Evolutionary conservation across 306 rosid genomes (phyloP), one percentile per base, ranked within the genome.

Genomic region (Sicyos baderoa): DNA sequence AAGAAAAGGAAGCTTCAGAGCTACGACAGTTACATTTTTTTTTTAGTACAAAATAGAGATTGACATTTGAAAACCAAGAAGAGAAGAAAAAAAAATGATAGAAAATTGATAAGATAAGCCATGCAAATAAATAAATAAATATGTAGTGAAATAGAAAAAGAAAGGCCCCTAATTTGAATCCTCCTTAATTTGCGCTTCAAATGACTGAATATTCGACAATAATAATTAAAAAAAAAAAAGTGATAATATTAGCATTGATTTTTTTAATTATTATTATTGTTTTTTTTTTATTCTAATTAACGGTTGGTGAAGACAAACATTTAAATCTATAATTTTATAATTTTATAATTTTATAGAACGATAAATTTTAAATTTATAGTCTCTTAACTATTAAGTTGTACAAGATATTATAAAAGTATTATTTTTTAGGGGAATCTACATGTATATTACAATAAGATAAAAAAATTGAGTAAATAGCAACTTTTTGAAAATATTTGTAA

Each of bases 131-230:
- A 32, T 4, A 32, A 3, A 32, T 2, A 19, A 48, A 2, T 48
- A 14, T 12, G 37, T 56, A 58, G 64, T 56, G 32, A 9, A 8
- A 16, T 50, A 0, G 10, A 55, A 55, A 55, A 10, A 6, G 9
- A 22, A 8, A 55, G 61, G 5, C 6, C 22, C 9, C 18, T 60
- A 60, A 57, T 60, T 29, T 16, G 4, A 60, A 7, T 60, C 23
- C 14, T 16, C 67, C 67, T 60, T 60, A 60, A 60, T 60, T 60
- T 60, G 47, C 67, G 67, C 67, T 60, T 9, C 32, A 14, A 27
- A 58, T 58, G 15, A 58, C 65, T 27, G 19, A 13, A 53, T 17
- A 9, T 40, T 10, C 60, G 0, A 7, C 16, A 0, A 54, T 19
- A 32, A 2, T 32, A 4, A 9, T 21, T 21, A 19, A 54, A 21